Base-by-base conservation (phyloP, 78 protist genomes). In the Dictyostelium purpureum region DNA sequence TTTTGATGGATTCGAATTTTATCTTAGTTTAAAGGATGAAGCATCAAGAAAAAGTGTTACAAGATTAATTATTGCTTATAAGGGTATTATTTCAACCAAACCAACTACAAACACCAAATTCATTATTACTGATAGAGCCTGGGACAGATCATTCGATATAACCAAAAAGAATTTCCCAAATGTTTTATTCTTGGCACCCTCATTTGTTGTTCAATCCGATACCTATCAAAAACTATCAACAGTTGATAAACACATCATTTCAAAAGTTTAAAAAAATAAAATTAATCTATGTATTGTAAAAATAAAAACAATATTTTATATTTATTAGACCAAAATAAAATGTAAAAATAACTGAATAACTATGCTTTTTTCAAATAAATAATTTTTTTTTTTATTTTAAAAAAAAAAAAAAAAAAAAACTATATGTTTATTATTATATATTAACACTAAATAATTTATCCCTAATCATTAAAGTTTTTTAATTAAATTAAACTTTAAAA, bases 1-100 rank as follows among this genome's bases (percentile, higher is more conserved):
- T 67, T 83, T 83, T 71, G 90, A 83, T 37, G 90, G 90, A 24
- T 24, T 83, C 38, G 59, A 83, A 40, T 83, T 83, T 43, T 83
- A 83, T 43, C 42, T 83, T 2, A 54, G 74, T 42, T 6, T 83
- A 6, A 83, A 83, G 57, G 80, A 83, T 42, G 81, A 83, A 57
- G 52, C 52, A n/a, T 10, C 42, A 56, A 83, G 67, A 67, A 35
- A 67, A 19, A 24, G 37, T 26, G 33, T 83, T 16, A 10, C 21
- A 18, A 37, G 90, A 51, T 71, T 49, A 16, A 83, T 83, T 18
- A 42, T 45, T 14, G 80, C 90, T 24, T 83, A 83, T 42, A 83
- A 83, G 42, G 90, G 90, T 47, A 26, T 16, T 3, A 18, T 79
- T 21, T 19, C 49, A 12, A 19, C 63, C 19, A 24, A 26, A 0